phyloP scores from a whole-genome alignment of 805 yeast species.

The Kodamaea lidongshanica region DNA sequence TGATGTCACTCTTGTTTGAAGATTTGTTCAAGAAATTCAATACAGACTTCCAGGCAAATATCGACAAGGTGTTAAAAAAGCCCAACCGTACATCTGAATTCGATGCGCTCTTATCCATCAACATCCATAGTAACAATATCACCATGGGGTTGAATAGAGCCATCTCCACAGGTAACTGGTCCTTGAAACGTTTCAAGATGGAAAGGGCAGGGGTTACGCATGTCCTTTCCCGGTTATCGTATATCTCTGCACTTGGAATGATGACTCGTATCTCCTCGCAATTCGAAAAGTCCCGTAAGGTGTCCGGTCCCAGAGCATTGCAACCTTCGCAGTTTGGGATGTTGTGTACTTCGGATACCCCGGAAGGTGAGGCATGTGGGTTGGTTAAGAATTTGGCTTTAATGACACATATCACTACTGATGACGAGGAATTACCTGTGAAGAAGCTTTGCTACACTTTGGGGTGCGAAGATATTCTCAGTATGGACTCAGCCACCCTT shows the following conservation, averaged over 20 bases:
- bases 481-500: conserved; percentile 75
- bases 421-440: conserved; percentile 91
- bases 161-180: conserved; percentile 98
- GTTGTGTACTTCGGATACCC: conserved; percentile 98
- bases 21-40: conserved; percentile 96
- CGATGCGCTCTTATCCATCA: conserved; percentile 84
- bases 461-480: conserved; percentile 84
- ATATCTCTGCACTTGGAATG: conserved; percentile 95
- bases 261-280: conserved; percentile 99
- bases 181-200: conserved; percentile 97
- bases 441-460: conserved; percentile 66
- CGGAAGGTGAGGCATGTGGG: conserved; percentile 99
- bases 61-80: conserved; percentile 88
- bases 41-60: conserved; percentile 86
- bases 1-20: conserved; percentile 90
- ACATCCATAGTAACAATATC: conserved; percentile 86
- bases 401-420: conserved; percentile 98
- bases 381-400: conserved; percentile 92
- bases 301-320: conserved; percentile 96
- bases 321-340: conserved; percentile 99
- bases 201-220: conserved; percentile 99
- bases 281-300: conserved; percentile 95
- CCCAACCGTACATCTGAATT: conserved; percentile 94
- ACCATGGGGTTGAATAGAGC: conserved; percentile 94
- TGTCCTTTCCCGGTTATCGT: conserved; percentile 83